Conservation (phyloP, 139 green algal species). For the Zygnema cylindricum region DNA sequence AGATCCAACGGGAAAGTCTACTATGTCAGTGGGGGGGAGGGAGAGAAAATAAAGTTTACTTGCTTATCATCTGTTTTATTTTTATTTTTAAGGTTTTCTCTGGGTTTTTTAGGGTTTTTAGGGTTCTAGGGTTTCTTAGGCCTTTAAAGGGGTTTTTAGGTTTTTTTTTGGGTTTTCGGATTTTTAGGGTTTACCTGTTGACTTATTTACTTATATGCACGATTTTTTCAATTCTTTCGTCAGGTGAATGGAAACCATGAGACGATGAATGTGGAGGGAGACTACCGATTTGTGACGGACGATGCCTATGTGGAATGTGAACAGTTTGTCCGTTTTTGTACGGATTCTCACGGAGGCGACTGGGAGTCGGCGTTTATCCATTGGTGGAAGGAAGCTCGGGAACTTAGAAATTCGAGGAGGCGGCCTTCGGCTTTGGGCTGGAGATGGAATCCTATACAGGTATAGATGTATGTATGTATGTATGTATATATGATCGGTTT, state of each 20-base stretch:
- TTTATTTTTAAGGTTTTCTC: no score
- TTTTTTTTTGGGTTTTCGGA: constrained; percentile 14
- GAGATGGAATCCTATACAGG: constrained; percentile 39
- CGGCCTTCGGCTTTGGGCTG: neutral
- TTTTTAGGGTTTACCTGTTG: neutral
- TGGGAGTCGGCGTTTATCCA: constrained; percentile 23
- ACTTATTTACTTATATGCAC: neutral
- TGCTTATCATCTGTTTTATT: no score
- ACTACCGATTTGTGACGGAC: constrained; percentile 82
- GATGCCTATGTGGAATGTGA: constrained; percentile 31
- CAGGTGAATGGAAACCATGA: constrained; percentile 80
- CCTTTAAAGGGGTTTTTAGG: constrained; percentile 64
- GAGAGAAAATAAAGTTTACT: no score
- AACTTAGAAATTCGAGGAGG: constrained; percentile 3
- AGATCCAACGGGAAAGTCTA: no score
- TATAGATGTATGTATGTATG: neutral
- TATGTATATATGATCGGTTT: neutral
- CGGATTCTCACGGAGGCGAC: constrained; percentile 34
- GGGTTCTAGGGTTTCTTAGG: no score
- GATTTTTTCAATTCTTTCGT: neutral
- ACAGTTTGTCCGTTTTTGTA: constrained; percentile 18
- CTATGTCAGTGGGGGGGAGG: no score
- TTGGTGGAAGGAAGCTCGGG: constrained; percentile 39
- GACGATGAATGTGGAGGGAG: constrained; percentile 88
- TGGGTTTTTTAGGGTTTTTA: no score